Conservation (phyloP, 306 rosid genomes). For the Morella rubra region DNA sequence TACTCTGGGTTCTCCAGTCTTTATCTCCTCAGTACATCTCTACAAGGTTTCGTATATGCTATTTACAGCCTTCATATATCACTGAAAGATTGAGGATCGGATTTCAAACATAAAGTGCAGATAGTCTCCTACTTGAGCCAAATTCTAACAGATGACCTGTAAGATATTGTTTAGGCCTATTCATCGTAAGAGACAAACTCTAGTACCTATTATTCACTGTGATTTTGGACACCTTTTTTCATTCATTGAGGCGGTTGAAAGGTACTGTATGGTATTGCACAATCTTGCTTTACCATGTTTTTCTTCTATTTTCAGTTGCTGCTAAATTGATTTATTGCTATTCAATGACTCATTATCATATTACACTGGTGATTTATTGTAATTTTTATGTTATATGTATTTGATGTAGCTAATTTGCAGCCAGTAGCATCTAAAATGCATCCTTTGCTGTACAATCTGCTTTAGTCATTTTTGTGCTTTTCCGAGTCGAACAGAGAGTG, state of each 20-base stretch:
- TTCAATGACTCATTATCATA: neutral
- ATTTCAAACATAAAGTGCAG: neutral
- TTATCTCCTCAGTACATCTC: no score
- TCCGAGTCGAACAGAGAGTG: neutral
- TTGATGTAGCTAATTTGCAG: neutral
- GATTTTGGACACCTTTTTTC: neutral
- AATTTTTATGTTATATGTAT: neutral
- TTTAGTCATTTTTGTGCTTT: neutral
- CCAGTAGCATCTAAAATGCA: neutral
- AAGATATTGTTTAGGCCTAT: neutral
- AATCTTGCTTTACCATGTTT: neutral
- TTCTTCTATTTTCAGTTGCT: neutral
- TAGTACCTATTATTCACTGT: neutral
- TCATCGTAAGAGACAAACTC: neutral
- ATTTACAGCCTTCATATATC: no score
- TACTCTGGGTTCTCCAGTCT: no score
- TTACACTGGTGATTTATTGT: neutral
- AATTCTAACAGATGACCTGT: neutral
- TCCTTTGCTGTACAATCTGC: neutral
- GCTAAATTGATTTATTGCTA: neutral
- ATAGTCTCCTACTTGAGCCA: neutral
- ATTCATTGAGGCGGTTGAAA: neutral
- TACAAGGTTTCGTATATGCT: no score
- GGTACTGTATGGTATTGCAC: no score
- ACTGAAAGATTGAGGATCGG: no score